phyloP scores from a whole-genome alignment of 768 basidiomycete genomes.

The Pleurotus sapidus region DNA sequence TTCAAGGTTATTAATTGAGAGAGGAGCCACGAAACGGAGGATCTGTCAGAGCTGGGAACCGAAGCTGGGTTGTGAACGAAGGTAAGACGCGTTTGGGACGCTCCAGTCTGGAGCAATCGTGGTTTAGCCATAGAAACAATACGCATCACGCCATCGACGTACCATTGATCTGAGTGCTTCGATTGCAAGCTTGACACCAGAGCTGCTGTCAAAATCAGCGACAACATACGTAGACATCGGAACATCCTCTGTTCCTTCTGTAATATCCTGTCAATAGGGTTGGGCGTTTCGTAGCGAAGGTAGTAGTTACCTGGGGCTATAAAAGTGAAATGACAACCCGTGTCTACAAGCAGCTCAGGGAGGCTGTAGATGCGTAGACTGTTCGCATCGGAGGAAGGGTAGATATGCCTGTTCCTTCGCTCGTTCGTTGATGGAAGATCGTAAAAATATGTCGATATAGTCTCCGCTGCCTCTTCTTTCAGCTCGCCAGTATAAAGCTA shows the following conservation, averaged over 20 bases:
- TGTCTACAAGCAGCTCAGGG: conserved; percentile 46
- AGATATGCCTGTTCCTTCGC: conserved; percentile 76
- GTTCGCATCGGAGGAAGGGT: conserved; percentile 44
- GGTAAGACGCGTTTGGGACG: conserved; percentile 55
- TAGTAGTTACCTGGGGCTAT: conserved; percentile 37
- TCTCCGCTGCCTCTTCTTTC: conserved; percentile 45
- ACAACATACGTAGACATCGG: conserved; percentile 62
- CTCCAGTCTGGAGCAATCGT: conserved; percentile 31
- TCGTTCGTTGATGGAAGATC: conserved; percentile 73
- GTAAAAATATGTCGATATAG: conserved; percentile 81
- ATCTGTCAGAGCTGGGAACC: conserved; percentile 13
- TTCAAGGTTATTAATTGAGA: conserved; percentile 45
- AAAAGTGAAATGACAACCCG: conserved; percentile 50
- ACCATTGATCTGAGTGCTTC: conserved; percentile 70
- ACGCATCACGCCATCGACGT: conserved; percentile 15
- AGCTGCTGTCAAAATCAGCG: conserved; percentile 70
- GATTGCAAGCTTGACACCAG: conserved; percentile 55
- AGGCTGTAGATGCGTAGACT: conserved; percentile 54
- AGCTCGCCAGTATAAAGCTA: conserved; percentile 60
- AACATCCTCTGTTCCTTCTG: conserved; percentile 28
- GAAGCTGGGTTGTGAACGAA: conserved; percentile 72
- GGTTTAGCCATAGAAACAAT: neutral
- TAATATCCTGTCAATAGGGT: neutral
- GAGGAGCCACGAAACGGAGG: conserved; percentile 41
- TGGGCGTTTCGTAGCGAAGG: neutral